Conservation (phyloP, 306 rosid genomes). For the Hippophae gyantsensis region DNA sequence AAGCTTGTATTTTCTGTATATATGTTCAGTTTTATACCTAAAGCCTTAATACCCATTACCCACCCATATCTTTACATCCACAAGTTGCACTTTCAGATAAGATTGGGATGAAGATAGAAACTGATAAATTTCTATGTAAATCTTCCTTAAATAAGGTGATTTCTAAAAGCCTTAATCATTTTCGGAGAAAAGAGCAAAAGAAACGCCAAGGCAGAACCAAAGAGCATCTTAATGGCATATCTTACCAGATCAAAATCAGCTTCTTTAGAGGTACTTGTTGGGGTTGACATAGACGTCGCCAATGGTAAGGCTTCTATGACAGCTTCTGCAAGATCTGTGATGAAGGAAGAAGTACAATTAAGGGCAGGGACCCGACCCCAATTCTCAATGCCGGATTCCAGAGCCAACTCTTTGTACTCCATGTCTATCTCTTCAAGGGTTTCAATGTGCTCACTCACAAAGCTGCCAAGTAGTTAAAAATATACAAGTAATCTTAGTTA, state of each 20-base stretch:
- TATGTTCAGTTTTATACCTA: no score
- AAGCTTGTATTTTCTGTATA: no score
- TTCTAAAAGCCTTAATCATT: slow-evolving; percentile 48
- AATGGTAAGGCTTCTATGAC: slow-evolving; percentile 88
- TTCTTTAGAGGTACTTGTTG: slow-evolving; percentile 32
- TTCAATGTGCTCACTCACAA: slow-evolving; percentile 98
- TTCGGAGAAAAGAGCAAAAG: slow-evolving; percentile 64
- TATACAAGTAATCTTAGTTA: neutral
- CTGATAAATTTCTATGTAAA: neutral
- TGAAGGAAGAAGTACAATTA: slow-evolving; percentile 72
- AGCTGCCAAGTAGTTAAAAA: slow-evolving; percentile 37
- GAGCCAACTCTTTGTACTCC: slow-evolving; percentile 89
- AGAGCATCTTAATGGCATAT: slow-evolving; percentile 51
- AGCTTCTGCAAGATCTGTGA: slow-evolving; percentile 84
- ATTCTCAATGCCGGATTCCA: slow-evolving; percentile 81
- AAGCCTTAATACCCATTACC: no score
- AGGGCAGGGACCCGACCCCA: slow-evolving; percentile 99
- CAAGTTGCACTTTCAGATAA: no score
- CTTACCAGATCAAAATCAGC: slow-evolving; percentile 39
- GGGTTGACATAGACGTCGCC: slow-evolving; percentile 52
- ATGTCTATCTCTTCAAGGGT: slow-evolving; percentile 97
- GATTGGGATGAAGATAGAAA: no score
- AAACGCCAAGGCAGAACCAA: slow-evolving; percentile 71
- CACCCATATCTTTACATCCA: no score
- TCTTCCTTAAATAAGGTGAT: slow-evolving; percentile 32